phyloP scores from a whole-genome alignment of 306 rosid species.

The Dryas drummondii region DNA sequence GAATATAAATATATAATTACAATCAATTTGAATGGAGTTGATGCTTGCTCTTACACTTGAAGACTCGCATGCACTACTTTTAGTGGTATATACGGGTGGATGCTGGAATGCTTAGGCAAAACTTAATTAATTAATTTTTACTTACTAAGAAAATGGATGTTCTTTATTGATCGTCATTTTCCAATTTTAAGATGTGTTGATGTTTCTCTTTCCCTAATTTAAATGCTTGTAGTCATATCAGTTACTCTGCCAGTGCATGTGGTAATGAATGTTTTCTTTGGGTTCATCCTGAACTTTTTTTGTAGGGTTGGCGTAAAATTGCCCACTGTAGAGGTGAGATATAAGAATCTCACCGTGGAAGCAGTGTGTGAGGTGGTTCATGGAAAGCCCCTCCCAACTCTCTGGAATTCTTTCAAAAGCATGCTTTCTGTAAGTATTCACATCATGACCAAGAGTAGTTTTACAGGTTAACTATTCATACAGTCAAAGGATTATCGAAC shows the following conservation, averaged over 20 bases:
- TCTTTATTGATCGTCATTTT: neutral
- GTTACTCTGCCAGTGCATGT: neutral
- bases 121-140: neutral
- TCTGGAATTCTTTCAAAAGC: conserved; percentile 60
- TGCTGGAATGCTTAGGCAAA: neutral
- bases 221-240: neutral
- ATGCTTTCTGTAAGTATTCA: conserved; percentile 41
- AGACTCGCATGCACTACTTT: neutral
- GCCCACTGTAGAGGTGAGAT: conserved; percentile 67
- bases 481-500: neutral
- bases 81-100: neutral
- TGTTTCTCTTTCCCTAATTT: no score
- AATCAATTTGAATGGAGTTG: neutral
- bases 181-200: neutral
- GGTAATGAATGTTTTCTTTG: neutral
- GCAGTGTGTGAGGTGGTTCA: conserved; percentile 62
- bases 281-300: neutral
- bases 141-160: neutral
- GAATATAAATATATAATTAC: no score
- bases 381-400: conserved; percentile 70
- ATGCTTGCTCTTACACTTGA: neutral
- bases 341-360: conserved; percentile 51
- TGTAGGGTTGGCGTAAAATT: conserved; percentile 58
- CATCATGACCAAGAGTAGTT: neutral
- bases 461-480: neutral